phyloP scores from a whole-genome alignment of 441 rosid species.

The Pelargonium citronellum region DNA sequence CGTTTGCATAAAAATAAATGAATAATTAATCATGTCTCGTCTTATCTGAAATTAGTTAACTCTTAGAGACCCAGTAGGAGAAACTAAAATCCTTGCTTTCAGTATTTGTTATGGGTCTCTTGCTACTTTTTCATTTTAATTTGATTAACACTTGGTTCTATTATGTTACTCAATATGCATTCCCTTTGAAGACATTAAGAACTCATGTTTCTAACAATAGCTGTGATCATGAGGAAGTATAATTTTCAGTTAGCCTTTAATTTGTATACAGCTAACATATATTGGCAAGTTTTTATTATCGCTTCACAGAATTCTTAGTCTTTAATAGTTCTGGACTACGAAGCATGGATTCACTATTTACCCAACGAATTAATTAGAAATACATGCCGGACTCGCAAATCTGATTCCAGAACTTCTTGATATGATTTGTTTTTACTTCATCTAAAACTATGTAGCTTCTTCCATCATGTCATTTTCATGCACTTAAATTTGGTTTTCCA shows the following conservation, averaged over 20 bases:
- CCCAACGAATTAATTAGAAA: no score
- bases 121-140: background rate
- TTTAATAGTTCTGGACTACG: no score
- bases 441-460: conserved; percentile 1
- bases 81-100: background rate
- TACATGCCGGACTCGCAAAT: no score
- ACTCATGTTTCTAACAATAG: background rate
- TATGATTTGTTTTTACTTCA: background rate
- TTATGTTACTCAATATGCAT: background rate
- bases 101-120: background rate
- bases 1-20: no score
- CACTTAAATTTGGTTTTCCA: conserved; percentile 3
- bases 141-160: background rate
- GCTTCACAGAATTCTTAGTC: background rate
- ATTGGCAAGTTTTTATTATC: background rate
- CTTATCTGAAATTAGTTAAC: background rate
- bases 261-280: background rate
- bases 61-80: background rate
- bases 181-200: no score
- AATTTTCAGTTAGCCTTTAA: background rate
- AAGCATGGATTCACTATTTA: no score
- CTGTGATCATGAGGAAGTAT: conserved; percentile 1
- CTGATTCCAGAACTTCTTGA: background rate
- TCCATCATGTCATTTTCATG: background rate
- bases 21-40: background rate